Evolutionary conservation across 345 rosid genomes (phyloP).

Genomic region (Arabidopsis thaliana): TAIR10.1 NC_003070.9:28904001-28904500

Average conservation of each 20-base stretch:
- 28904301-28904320: constrained; percentile 32
- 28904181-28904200: constrained; percentile 14
- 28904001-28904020: constrained; percentile 70
- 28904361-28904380: not conserved
- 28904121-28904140: not conserved
- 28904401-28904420: not conserved
- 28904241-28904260: not conserved
- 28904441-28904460: not conserved
- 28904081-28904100: constrained; percentile 52
- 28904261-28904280: not conserved
- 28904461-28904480: constrained; percentile 14
- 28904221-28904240: not conserved
- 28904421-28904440: not conserved
- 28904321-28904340: constrained; percentile 32
- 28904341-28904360: not conserved
- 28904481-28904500: constrained; percentile 21
- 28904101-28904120: not conserved
- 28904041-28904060: constrained; percentile 50
- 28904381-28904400: not conserved
- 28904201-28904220: not conserved
- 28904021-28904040: constrained; percentile 63
- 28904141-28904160: constrained; percentile 24
- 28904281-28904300: constrained; percentile 22
- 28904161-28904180: constrained; percentile 5
- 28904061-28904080: constrained; percentile 81